Evolutionary conservation across 495 filamentous ascomycete genomes (phyloP).

Genomic region (Articulospora tetracladia): DNA sequence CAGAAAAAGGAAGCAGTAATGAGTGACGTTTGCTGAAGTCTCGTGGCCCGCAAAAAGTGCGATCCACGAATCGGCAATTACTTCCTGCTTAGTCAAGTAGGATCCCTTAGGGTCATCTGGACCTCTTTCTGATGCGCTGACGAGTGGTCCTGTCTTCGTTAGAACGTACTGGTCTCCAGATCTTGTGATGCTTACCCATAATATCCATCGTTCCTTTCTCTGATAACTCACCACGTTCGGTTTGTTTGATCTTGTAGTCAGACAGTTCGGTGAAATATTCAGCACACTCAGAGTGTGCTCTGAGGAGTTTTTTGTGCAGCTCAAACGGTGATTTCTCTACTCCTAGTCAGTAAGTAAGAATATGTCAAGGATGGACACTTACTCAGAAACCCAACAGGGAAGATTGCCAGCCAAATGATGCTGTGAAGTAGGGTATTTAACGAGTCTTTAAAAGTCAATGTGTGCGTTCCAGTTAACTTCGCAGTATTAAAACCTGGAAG

Average conservation of each 20-base stretch:
- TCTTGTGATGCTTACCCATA: constrained; percentile 5
- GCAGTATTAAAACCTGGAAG: constrained; percentile 28
- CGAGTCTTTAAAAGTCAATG: constrained; percentile 47
- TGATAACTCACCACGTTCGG: constrained; percentile 4
- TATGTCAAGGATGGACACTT: constrained; percentile 3
- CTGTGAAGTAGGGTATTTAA: constrained; percentile 31
- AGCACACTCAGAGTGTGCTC: constrained; percentile 8
- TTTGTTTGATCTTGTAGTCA: constrained; percentile 11
- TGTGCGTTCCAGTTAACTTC: constrained; percentile 43
- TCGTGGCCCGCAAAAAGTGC: constrained; percentile 72
- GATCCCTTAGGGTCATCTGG: constrained; percentile 10
- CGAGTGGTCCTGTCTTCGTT: constrained; percentile 9
- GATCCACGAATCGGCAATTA: constrained; percentile 69
- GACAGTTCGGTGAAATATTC: constrained; percentile 20
- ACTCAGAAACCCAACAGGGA: constrained; percentile 45
- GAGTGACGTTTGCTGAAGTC: constrained; percentile 63
- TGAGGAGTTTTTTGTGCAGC: constrained; percentile 9
- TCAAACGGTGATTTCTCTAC: constrained; percentile 16
- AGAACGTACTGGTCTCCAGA: not conserved
- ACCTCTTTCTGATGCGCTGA: constrained; percentile 12
- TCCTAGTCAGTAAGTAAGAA: not conserved
- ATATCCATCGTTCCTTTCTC: constrained; percentile 20
- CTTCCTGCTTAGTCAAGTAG: constrained; percentile 36
- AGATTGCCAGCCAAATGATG: constrained; percentile 52
- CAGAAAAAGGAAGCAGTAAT: constrained; percentile 51